These are phyloP conservation scores for Suhomyces prunicola DNA, from an alignment of 805 yeast genomes.

Conservation along the genomic window DNA sequence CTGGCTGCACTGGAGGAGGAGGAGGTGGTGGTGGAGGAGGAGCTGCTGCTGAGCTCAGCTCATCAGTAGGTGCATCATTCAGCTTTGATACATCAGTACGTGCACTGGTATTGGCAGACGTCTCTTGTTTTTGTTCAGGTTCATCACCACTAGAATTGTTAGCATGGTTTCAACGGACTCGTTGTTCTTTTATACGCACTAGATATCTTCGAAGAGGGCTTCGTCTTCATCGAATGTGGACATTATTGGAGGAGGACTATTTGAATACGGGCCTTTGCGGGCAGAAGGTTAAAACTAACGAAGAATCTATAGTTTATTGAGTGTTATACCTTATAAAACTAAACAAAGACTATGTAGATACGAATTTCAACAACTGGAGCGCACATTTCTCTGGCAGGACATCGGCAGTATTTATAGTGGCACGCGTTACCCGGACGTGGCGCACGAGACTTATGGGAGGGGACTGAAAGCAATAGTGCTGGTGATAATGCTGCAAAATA, in stretches of 20 bases:
- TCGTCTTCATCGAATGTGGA: constrained; percentile 78
- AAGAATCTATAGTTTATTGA: constrained; percentile 16
- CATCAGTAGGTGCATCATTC: neutral
- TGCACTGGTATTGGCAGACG: constrained; percentile 2
- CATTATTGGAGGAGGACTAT: neutral
- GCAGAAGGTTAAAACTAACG: constrained; percentile 1
- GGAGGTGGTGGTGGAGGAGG: constrained; percentile 7
- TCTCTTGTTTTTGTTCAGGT: constrained; percentile 4
- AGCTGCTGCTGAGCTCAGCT: neutral
- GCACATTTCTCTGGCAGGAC: neutral
- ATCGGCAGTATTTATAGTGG: neutral
- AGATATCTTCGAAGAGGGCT: constrained; percentile 90
- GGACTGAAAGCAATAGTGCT: neutral
- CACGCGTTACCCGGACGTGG: neutral
- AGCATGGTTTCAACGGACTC: constrained; percentile 1
- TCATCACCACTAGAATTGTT: constrained; percentile 10
- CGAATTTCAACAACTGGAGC: neutral
- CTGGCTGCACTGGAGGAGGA: constrained; percentile 1
- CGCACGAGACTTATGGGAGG: neutral
- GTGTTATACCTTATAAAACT: constrained; percentile 18
- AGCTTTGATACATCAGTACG: neutral
- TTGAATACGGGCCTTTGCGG: neutral
- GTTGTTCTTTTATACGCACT: constrained; percentile 31
- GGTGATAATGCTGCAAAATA: neutral
- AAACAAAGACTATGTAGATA: constrained; percentile 12